phyloP scores from a whole-genome alignment of 148 eudicot species.

The Selenicereus undatus region DNA sequence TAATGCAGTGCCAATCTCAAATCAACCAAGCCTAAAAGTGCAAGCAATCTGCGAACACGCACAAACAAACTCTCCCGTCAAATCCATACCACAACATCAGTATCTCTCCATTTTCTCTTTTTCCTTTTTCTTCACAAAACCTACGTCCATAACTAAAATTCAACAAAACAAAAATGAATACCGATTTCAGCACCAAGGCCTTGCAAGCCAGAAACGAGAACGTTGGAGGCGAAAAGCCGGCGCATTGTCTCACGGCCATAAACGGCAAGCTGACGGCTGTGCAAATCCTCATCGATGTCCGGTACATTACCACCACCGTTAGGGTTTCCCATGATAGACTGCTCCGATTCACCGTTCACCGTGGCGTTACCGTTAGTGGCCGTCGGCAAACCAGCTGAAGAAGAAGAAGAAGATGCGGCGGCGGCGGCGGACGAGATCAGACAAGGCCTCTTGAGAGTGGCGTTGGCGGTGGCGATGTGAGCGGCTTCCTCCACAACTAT shows the following conservation, averaged over 20 bases:
- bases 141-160: background rate
- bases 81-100: background rate
- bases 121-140: background rate
- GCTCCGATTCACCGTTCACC: conserved; percentile 32
- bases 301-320: conserved; percentile 19
- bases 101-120: too few species aligned
- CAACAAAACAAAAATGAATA: conserved; percentile 14
- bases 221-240: conserved; percentile 60
- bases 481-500: conserved; percentile 10
- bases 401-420: conserved; percentile 21
- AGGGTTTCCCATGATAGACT: conserved; percentile 25
- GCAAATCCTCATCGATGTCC: conserved; percentile 82
- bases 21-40: background rate
- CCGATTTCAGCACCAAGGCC: conserved; percentile 91
- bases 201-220: conserved; percentile 71
- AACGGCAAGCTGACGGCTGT: conserved; percentile 80
- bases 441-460: conserved; percentile 43
- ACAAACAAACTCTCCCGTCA: background rate
- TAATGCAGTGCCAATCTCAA: background rate
- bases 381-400: conserved; percentile 5
- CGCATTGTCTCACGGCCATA: conserved; percentile 89
- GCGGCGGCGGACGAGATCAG: conserved; percentile 24
- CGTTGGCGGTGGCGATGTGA: conserved; percentile 17
- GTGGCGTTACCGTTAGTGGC: conserved; percentile 25
- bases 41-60: background rate